Evolutionary conservation across 805 yeast species (phyloP), one percentile per base, ranked within the genome.

Genomic region (Zygosaccharomyces gambellarensis): DNA sequence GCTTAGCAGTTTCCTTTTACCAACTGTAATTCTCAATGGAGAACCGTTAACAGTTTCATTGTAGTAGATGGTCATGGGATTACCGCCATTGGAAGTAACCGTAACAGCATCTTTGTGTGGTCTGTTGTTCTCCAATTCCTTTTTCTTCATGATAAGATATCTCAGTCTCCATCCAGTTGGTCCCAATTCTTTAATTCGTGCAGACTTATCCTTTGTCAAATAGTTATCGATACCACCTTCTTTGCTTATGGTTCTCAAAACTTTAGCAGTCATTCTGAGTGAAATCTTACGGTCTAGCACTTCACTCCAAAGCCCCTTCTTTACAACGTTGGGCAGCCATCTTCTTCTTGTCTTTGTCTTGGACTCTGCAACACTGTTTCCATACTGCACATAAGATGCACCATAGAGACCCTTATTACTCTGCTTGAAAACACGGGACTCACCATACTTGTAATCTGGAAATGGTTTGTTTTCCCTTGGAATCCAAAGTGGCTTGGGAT

Each of bases 141-240:
- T 62, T 50, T 68, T 66, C 59, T 69, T 70, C 61, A 92, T 67
- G 12, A 94, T 82, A 49, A 81, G 79, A 67, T 85, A 90, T 62
- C 92, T 84, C 57, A 94, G 74, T 59, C 79, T 80, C 98, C 98
- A 94, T 30, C 98, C 99, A 49, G 79, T 75, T 47, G 90, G 85
- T 0, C 99, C 99, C 62, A 94, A 72, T 65, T 94, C 96, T 72
- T 94, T 94, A 56, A 88, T 75, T 71, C 99, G 78, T 2, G 95
- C 95, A 5, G 95, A 75, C 57, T 86, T 88, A 51, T 90, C 95
- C 69, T 94, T 94, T 39, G 82, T 77, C 53, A 94, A 69, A 65
- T 94, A 94, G 55, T 83, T 83, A 64, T 94, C 99, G 49, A 94
- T 74, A 4, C 99, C 99, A 53, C 99, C 99, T 67, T 92, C 98